A percentile compares a stretch with the other conserved stretches of the same genome.
Conservation (phyloP, 2,329 filamentous ascomycete species). For the Daldinia sp. region DNA sequence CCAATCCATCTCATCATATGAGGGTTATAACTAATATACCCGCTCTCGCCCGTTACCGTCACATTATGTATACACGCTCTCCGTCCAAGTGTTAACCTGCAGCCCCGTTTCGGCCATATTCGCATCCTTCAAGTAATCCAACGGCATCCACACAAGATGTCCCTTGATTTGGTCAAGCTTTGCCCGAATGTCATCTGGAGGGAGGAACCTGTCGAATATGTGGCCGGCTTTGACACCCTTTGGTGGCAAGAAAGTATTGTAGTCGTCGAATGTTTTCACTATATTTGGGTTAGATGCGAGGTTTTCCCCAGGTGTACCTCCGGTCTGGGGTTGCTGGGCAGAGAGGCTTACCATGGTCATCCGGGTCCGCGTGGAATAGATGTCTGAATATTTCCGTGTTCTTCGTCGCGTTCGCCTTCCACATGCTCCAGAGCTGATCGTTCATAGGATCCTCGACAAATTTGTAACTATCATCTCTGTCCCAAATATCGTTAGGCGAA, state of each 20-base stretch:
- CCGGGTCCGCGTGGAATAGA: slow-evolving; percentile 87
- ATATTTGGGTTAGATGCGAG: slow-evolving; percentile 16
- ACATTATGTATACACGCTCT: slow-evolving; percentile 79
- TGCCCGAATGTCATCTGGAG: slow-evolving; percentile 73
- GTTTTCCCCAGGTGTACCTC: no score
- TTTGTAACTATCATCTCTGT: slow-evolving; percentile 67
- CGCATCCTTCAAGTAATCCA: slow-evolving; percentile 83
- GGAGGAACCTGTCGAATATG: slow-evolving; percentile 81
- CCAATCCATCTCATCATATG: not conserved
- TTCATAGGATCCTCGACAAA: slow-evolving; percentile 76
- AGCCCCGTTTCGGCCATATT: slow-evolving; percentile 90
- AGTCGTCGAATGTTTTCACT: slow-evolving; percentile 90
- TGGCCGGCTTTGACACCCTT: slow-evolving; percentile 82
- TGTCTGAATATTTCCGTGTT: slow-evolving; percentile 82
- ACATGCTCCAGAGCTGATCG: slow-evolving; percentile 72
- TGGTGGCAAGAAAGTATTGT: slow-evolving; percentile 78
- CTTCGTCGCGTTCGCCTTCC: slow-evolving; percentile 71
- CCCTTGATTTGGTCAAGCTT: slow-evolving; percentile 84
- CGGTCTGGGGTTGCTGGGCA: not conserved
- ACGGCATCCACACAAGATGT: slow-evolving; percentile 94
- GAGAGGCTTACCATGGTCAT: slow-evolving; percentile 72
- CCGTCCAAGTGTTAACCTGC: slow-evolving; percentile 85
- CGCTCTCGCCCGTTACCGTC: not conserved
- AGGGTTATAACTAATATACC: no score
- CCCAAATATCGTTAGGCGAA: slow-evolving; percentile 69